Base-by-base conservation (phyloP, 345 rosid species). In the Rhizophora mangle region DNA sequence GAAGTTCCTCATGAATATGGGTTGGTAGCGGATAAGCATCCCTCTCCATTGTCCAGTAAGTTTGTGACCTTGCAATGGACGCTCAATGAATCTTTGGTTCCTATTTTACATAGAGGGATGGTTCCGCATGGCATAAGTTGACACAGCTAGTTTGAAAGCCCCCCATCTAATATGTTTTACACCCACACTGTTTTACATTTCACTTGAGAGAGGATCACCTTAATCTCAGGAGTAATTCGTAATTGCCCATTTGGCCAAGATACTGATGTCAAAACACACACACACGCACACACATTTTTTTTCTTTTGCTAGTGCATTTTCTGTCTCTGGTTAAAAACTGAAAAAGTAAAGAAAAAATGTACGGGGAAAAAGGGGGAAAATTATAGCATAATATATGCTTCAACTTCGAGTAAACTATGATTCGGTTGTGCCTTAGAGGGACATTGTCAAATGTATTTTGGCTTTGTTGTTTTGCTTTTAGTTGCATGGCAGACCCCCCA, bases 401-500 rank as follows among this genome's bases (percentile, higher is more conserved):
- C 31, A 46, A 43, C 51, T 52, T 22, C 31, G 34, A 58, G 81
- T 43, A 62, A 75, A 18, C 52, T 66, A 58, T 62, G 63, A 71
- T 67, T 69, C 46, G 68, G 21, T 63, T 56, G 60, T 47, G 43
- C 65, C 64, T 47, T 52, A 6, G 20, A 32, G 68, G n/a, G 67
- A 68, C 74, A 73, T 15, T 11, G n/a, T 32, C 63, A 63, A 63
- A 56, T 65, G 70, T 43, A 51, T 57, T 66, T 37, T 29, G 67
- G 53, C 68, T 15, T 71, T 55, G 26, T 36, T 34, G 30, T n/a
- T 22, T 30, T 30, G 31, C 49, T 20, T 60, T 60, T 46, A 18
- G 51, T 20, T 30, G 53, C 43, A 49, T 31, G 22, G 49, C 30
- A 52, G 65, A 61, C 52, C 68, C 62, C 36, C 20, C 58, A 20